Percentiles rank a stretch among this genome's conserved stretches.
Conservation (phyloP, 2,329 filamentous ascomycete species). For the Claviceps maximensis region DNA sequence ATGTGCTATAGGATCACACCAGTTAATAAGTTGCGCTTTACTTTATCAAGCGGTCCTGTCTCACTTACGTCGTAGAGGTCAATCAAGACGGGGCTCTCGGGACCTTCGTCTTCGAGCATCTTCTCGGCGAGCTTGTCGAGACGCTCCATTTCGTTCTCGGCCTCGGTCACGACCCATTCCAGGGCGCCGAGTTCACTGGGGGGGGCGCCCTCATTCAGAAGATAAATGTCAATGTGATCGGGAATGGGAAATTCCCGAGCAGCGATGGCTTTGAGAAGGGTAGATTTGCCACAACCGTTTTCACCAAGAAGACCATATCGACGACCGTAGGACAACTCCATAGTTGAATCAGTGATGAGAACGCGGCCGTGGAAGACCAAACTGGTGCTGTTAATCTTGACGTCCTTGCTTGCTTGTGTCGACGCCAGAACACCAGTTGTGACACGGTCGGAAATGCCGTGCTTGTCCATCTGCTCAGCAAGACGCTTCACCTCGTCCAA, state of each 20-base stretch:
- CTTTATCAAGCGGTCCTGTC: no score
- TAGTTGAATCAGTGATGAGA: slow-evolving; percentile 81
- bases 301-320: slow-evolving; percentile 92
- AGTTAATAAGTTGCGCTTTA: slow-evolving; percentile 9
- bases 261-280: slow-evolving; percentile 88
- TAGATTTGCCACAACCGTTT: slow-evolving; percentile 99
- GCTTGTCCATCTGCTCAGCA: slow-evolving; percentile 85
- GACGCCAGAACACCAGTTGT: slow-evolving; percentile 94
- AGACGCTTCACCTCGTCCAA: slow-evolving; percentile 74
- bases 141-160: slow-evolving; percentile 80
- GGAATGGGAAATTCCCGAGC: slow-evolving; percentile 92
- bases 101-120: slow-evolving; percentile 81
- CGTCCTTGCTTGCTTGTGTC: slow-evolving; percentile 71
- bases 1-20: slow-evolving; percentile 54
- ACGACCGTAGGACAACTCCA: slow-evolving; percentile 86
- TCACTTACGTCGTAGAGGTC: slow-evolving; percentile 83
- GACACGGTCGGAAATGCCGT: slow-evolving; percentile 92
- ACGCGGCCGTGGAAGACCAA: slow-evolving; percentile 97
- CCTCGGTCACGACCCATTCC: slow-evolving; percentile 94
- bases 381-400: slow-evolving; percentile 89
- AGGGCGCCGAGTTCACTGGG: slow-evolving; percentile 79
- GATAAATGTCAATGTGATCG: slow-evolving; percentile 94
- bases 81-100: slow-evolving; percentile 78
- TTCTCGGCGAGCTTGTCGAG: slow-evolving; percentile 82
- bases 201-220: slow-evolving; percentile 92